Percentiles rank a stretch among this genome's conserved stretches.
Evolutionary conservation across 2,329 filamentous ascomycete species (phyloP).

Genomic region (Exophiala viscosa): DNA sequence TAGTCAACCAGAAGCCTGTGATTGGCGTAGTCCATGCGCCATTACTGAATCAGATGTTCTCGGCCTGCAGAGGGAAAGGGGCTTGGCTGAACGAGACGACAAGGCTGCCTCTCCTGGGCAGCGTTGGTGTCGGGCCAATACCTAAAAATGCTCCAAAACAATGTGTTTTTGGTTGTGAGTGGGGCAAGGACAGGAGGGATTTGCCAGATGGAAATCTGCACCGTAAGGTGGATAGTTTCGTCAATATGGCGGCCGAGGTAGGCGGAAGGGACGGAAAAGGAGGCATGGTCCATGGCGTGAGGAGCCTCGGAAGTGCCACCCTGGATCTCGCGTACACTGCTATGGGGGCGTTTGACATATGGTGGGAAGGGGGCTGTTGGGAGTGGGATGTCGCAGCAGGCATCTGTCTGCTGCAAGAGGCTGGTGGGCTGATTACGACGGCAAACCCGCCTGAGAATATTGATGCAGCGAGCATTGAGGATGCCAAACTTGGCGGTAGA

Average conservation of each 20-base stretch:
- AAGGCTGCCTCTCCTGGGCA: slow-evolving; percentile 57
- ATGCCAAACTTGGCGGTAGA: slow-evolving; percentile 62
- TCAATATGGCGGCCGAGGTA: slow-evolving; percentile 69
- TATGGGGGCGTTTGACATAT: slow-evolving; percentile 72
- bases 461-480: slow-evolving; percentile 43
- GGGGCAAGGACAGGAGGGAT: slow-evolving; percentile 73
- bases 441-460: slow-evolving; percentile 65
- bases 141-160: slow-evolving; percentile 62
- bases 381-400: slow-evolving; percentile 79
- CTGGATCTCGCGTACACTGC: slow-evolving; percentile 71
- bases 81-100: slow-evolving; percentile 66
- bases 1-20: slow-evolving; percentile 56
- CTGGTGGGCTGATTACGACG: slow-evolving; percentile 69
- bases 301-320: slow-evolving; percentile 69
- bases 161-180: slow-evolving; percentile 72
- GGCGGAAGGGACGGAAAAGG: slow-evolving; percentile 62
- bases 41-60: slow-evolving; percentile 66
- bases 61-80: slow-evolving; percentile 61
- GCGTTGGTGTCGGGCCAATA: slow-evolving; percentile 56
- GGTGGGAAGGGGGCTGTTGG: slow-evolving; percentile 81
- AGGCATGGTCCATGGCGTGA: slow-evolving; percentile 74
- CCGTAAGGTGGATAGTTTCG: slow-evolving; percentile 69
- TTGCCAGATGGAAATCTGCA: slow-evolving; percentile 63
- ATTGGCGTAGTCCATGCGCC: slow-evolving; percentile 72
- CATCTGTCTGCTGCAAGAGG: slow-evolving; percentile 68